These are phyloP conservation scores for Lodderomyces oxycetoniae DNA, from an alignment of 1,139 yeast genomes.

Conservation along the genomic window DNA sequence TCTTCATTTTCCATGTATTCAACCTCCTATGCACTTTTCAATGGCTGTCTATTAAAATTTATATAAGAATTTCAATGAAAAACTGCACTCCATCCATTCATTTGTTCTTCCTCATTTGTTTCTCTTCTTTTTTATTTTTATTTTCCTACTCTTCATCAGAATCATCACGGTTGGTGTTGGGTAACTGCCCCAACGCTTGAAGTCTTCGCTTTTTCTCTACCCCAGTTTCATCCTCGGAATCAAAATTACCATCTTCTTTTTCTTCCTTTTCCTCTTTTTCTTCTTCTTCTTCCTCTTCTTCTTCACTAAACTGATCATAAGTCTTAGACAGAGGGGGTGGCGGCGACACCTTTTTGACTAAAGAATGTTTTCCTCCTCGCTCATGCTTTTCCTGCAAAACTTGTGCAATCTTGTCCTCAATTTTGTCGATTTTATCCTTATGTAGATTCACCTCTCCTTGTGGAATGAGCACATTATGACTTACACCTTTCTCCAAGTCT, in stretches of 20 bases:
- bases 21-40: too few species aligned
- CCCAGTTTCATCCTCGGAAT: constrained; percentile 50
- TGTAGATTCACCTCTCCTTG: constrained; percentile 10
- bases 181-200: constrained; percentile 68
- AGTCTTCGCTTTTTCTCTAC: constrained; percentile 72
- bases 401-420: constrained; percentile 26
- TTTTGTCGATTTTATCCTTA: constrained; percentile 19
- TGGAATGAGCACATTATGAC: constrained; percentile 8
- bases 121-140: background rate
- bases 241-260: constrained; percentile 11
- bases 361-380: constrained; percentile 3
- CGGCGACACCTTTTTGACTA: constrained; percentile 9
- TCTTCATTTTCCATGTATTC: too few species aligned
- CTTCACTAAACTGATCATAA: constrained; percentile 1
- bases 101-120: background rate
- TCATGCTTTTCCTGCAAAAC: constrained; percentile 17
- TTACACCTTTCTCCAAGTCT: constrained; percentile 12
- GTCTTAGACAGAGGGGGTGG: constrained; percentile 28
- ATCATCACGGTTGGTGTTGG: constrained; percentile 39
- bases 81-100: background rate
- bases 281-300: constrained; percentile 11
- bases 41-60: too few species aligned
- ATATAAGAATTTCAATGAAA: too few species aligned
- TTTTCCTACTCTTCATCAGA: constrained; percentile 50
- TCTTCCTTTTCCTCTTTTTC: constrained; percentile 19